phyloP scores from a whole-genome alignment of 352 stramenopile genomes.

The Achlya hypogyna region DNA sequence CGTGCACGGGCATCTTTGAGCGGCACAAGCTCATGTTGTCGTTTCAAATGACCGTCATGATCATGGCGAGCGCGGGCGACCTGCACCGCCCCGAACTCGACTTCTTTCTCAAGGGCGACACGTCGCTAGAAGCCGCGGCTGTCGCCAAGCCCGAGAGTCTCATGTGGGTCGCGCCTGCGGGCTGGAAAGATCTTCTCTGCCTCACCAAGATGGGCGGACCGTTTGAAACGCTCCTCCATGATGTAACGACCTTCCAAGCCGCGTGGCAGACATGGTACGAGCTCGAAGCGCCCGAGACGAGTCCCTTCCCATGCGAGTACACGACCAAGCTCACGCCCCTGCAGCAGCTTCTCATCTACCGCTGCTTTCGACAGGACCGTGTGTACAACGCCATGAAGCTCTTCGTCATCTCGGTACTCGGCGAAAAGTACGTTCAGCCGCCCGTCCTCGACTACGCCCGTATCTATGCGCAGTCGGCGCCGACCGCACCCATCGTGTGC shows the following conservation, averaged over 20 bases:
- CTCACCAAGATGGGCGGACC: slow-evolving; percentile 49
- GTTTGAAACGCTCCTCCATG: slow-evolving; percentile 38
- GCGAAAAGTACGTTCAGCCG: slow-evolving; percentile 92
- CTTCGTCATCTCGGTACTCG: slow-evolving; percentile 88
- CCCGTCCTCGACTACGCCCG: slow-evolving; percentile 90
- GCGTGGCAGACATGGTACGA: slow-evolving; percentile 93
- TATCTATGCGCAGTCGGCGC: slow-evolving; percentile 86
- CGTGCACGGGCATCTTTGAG: slow-evolving; percentile 95
- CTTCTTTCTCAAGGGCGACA: slow-evolving; percentile 95
- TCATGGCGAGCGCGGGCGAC: slow-evolving; percentile 75
- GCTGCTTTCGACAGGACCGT: slow-evolving; percentile 91
- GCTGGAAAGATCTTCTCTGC: slow-evolving; percentile 91
- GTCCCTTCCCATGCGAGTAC: slow-evolving; percentile 72
- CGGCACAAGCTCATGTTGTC: slow-evolving; percentile 96
- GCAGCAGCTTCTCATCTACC: slow-evolving; percentile 87
- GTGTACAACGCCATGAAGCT: slow-evolving; percentile 95
- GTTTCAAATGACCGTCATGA: slow-evolving; percentile 96
- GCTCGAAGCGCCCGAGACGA: slow-evolving; percentile 83
- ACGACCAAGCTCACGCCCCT: slow-evolving; percentile 68
- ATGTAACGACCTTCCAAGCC: slow-evolving; percentile 30
- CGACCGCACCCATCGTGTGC: slow-evolving; percentile 89
- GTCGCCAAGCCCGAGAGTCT: slow-evolving; percentile 60
- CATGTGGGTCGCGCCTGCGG: slow-evolving; percentile 77
- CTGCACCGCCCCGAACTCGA: slow-evolving; percentile 86
- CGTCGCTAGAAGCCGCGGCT: slow-evolving; percentile 74